A percentile compares a stretch with the other conserved stretches of the same genome.
Evolutionary conservation across 805 yeast genomes (phyloP).

Genomic region (Kuraishia borneana): DNA sequence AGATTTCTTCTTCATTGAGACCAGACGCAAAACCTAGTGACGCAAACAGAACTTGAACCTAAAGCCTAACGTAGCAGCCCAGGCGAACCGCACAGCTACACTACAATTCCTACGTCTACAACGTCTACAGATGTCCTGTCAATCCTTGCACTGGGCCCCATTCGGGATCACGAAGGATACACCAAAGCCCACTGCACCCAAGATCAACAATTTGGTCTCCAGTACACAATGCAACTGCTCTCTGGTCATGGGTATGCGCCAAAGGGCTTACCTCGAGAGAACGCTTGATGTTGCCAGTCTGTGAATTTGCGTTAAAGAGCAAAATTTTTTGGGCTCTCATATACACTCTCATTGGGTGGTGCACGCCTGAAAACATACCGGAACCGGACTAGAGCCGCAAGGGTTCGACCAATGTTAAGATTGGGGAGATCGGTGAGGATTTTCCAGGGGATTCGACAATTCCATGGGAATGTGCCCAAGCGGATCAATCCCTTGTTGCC

Average conservation of each 20-base stretch:
- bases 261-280: constrained; percentile 58
- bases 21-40: no score
- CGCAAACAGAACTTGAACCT: no score
- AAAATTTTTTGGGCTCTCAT: not conserved
- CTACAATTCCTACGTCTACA: no score
- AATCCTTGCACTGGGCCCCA: constrained; percentile 4
- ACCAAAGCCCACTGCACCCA: constrained; percentile 4
- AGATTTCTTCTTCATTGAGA: no score
- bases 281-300: constrained; percentile 55
- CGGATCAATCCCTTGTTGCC: constrained; percentile 28
- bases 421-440: not conserved
- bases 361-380: not conserved
- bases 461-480: constrained; percentile 4
- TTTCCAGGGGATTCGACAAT: not conserved
- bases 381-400: not conserved
- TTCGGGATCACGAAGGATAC: constrained; percentile 3
- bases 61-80: no score
- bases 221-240: constrained; percentile 13
- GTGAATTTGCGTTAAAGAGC: constrained; percentile 48
- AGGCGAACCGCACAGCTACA: no score
- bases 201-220: constrained; percentile 3
- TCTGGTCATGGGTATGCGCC: constrained; percentile 60
- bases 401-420: not conserved
- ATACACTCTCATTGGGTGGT: not conserved
- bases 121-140: constrained; percentile 2